Conservation (phyloP, 805 yeast genomes). For the Metschnikowia lunata region DNA sequence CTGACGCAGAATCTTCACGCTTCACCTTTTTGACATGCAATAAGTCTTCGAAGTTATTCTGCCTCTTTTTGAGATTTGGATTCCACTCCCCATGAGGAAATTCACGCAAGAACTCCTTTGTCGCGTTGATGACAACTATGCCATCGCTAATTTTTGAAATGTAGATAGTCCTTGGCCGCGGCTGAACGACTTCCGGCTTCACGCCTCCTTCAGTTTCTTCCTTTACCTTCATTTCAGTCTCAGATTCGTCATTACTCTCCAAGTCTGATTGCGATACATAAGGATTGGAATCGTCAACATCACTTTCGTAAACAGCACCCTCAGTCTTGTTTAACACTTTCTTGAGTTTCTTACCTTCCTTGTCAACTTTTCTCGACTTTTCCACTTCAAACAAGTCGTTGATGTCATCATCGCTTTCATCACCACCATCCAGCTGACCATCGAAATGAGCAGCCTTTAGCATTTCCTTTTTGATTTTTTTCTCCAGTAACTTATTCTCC, state of each 20-base stretch:
- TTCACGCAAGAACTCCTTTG: constrained; percentile 51
- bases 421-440: constrained; percentile 54
- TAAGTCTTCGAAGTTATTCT: constrained; percentile 18
- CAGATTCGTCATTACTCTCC: constrained; percentile 61
- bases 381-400: constrained; percentile 69
- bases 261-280: constrained; percentile 53
- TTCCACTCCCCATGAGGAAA: constrained; percentile 87
- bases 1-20: constrained; percentile 22
- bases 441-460: constrained; percentile 71
- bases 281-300: constrained; percentile 77
- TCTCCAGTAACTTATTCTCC: constrained; percentile 86
- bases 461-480: constrained; percentile 80
- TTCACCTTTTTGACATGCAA: constrained; percentile 39
- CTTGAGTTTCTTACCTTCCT: constrained; percentile 82
- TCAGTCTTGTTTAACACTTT: constrained; percentile 83
- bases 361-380: constrained; percentile 67
- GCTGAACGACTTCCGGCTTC: constrained; percentile 2
- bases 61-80: constrained; percentile 49
- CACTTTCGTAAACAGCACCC: constrained; percentile 84
- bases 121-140: constrained; percentile 58
- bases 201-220: constrained; percentile 28
- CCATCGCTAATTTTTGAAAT: constrained; percentile 34
- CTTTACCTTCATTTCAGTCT: constrained; percentile 29
- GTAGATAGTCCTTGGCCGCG: constrained; percentile 12
- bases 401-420: constrained; percentile 53